Conservation (phyloP, 164 flowering plant species). For the Paratinospora sagittata region DNA sequence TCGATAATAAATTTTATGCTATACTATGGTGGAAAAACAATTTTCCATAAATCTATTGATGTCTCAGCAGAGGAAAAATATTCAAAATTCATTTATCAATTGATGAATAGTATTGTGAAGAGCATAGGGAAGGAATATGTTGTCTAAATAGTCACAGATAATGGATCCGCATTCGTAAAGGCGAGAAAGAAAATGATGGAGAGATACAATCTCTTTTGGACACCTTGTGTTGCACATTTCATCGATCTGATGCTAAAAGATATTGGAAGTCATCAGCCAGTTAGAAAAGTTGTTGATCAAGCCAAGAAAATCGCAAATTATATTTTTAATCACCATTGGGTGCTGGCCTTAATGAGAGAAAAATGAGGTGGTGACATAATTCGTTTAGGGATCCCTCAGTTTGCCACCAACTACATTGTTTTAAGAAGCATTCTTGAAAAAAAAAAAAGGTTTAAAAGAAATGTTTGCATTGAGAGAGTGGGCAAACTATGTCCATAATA, state of each 20-base stretch:
- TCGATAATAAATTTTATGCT: not conserved
- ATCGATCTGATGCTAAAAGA: not conserved
- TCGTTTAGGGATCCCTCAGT: no score
- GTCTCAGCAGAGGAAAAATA: not conserved
- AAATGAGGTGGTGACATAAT: not conserved
- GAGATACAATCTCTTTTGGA: not conserved
- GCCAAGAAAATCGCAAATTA: not conserved
- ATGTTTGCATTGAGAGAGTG: no score
- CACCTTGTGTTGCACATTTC: not conserved
- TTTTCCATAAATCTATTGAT: not conserved
- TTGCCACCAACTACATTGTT: not conserved
- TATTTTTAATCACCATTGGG: not conserved
- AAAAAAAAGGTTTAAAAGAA: no score
- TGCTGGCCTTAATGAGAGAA: conserved; percentile 8
- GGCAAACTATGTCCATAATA: no score
- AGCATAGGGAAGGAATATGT: not conserved
- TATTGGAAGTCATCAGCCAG: not conserved
- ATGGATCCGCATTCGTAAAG: not conserved
- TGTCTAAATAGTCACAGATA: not conserved
- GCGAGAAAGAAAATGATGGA: not conserved
- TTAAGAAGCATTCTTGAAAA: no score
- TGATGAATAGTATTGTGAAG: not conserved
- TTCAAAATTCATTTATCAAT: not conserved
- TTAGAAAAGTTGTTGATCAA: not conserved
- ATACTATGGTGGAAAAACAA: not conserved